A percentile compares a stretch with the other conserved stretches of the same genome.
Conservation (phyloP, 2,329 filamentous ascomycete species). For the Thelonectria olida region DNA sequence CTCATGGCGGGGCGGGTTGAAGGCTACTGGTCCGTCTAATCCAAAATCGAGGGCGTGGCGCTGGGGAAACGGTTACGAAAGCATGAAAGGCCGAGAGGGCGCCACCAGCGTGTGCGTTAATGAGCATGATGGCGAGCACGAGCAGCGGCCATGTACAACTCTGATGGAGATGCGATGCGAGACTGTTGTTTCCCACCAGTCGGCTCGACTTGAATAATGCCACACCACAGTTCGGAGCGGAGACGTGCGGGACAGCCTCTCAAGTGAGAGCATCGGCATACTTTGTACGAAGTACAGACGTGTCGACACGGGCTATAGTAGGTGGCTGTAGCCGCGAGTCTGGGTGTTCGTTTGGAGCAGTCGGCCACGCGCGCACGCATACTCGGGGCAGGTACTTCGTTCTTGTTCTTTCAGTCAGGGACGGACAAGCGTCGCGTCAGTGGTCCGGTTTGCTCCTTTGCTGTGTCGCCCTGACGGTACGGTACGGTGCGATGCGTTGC, state of each 20-base stretch:
- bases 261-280: slow-evolving; percentile 33
- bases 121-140: slow-evolving; percentile 16
- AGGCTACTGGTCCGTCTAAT: slow-evolving; percentile 33
- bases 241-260: slow-evolving; percentile 28
- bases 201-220: slow-evolving; percentile 1
- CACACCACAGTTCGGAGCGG: slow-evolving; percentile 18
- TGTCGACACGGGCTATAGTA: slow-evolving; percentile 17
- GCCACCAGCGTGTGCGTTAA: slow-evolving; percentile 15
- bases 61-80: slow-evolving; percentile 34
- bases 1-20: slow-evolving; percentile 24
- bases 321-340: slow-evolving; percentile 29
- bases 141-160: slow-evolving; percentile 13
- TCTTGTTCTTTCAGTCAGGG: slow-evolving; percentile 13
- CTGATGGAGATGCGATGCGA: slow-evolving; percentile 7
- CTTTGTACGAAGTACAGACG: slow-evolving; percentile 15
- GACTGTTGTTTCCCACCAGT: slow-evolving; percentile 2
- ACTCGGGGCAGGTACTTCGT: slow-evolving; percentile 9
- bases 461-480: slow-evolving; percentile 7
- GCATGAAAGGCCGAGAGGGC: slow-evolving; percentile 30
- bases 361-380: slow-evolving; percentile 7
- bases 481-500: slow-evolving; percentile 31
- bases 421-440: slow-evolving; percentile 3
- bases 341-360: slow-evolving; percentile 29
- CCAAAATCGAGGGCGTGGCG: slow-evolving; percentile 34
- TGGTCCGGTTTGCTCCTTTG: slow-evolving; percentile 12